Evolutionary conservation across 306 rosid species (phyloP), one percentile per base, ranked within the genome.

Genomic region (Castanea mollissima): DNA sequence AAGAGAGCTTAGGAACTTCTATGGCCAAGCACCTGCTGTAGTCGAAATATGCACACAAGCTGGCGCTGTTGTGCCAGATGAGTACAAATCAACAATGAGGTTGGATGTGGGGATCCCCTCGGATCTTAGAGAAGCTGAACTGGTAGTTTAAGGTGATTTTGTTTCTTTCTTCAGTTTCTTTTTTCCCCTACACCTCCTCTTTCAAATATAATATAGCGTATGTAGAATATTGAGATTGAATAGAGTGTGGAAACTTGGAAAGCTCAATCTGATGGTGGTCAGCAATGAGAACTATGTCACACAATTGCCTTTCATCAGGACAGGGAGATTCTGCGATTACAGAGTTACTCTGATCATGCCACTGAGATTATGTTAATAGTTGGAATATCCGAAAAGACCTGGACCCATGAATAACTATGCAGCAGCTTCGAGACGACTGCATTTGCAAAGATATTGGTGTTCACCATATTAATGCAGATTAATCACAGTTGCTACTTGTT

Each of bases 1-100:
- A 41, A 75, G 92, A 76, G 98, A 95, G 85, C 96, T 95, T 27
- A 83, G 90, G 85, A 88, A 71, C 83, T 95, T 90, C 79, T 93
- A 93, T 46, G 99, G 99, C 38, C 92, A 91, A 84, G 98, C 97
- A 5, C 98, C 96, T 4, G 97, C 89, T 0, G 87, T 95, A 11
- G 99, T 93, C 57, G 99, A 95, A 82, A 83, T 95, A 57, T 93
- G 99, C 88, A 86, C 90, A 57, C 99, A 95, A 85, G 99, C 91
- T 4, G 99, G 98, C 4, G 98, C 98, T 44, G 89, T 86, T 4
- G 79, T 95, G 76, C 98, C 98, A 2, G 96, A 93, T 32, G 81
- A 91, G 59, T 91, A 86, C 85, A 92, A 82, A 72, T 78, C 98
- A 15, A 95, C 99, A 59, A 95, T 95, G 99, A 85, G 99, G 72